phyloP scores from a whole-genome alignment of 164 flowering plant genomes.

The Liquidambar formosana region DNA sequence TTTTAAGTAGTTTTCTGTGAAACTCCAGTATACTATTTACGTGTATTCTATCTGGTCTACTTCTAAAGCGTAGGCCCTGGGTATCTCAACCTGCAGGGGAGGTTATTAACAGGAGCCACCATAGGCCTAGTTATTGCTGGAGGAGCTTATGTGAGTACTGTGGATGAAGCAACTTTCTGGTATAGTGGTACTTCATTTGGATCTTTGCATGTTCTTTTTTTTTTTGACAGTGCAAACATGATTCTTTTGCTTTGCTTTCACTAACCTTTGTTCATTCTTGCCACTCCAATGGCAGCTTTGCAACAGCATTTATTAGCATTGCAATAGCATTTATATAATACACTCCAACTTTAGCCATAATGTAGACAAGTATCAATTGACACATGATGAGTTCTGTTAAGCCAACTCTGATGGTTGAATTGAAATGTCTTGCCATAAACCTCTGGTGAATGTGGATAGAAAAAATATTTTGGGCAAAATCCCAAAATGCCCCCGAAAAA shows the following conservation, averaged over 20 bases:
- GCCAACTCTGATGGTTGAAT: too few species aligned
- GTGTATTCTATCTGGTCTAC: background rate
- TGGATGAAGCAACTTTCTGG: slow-evolving; percentile 99
- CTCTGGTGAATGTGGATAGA: too few species aligned
- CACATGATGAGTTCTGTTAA: too few species aligned
- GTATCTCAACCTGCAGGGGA: slow-evolving; percentile 55
- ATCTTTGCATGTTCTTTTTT: background rate
- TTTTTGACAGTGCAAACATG: too few species aligned
- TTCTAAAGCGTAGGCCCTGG: background rate
- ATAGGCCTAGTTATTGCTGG: slow-evolving; percentile 80
- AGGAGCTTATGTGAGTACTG: slow-evolving; percentile 98
- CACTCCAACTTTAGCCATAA: too few species aligned
- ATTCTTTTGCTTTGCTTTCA: background rate
- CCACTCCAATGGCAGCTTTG: background rate
- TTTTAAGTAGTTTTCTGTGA: background rate
- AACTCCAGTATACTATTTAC: background rate
- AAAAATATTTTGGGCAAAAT: too few species aligned
- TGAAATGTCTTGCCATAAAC: too few species aligned
- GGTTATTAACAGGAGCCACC: slow-evolving; percentile 77
- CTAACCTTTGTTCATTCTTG: background rate
- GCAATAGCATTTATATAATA: too few species aligned
- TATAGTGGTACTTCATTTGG: slow-evolving; percentile 26
- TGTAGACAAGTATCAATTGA: too few species aligned
- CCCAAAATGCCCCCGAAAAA: too few species aligned
- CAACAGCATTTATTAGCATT: background rate